Evolutionary conservation across 2,329 filamentous ascomycete genomes (phyloP).

Genomic region (Dendrostoma leiphaemia): DNA sequence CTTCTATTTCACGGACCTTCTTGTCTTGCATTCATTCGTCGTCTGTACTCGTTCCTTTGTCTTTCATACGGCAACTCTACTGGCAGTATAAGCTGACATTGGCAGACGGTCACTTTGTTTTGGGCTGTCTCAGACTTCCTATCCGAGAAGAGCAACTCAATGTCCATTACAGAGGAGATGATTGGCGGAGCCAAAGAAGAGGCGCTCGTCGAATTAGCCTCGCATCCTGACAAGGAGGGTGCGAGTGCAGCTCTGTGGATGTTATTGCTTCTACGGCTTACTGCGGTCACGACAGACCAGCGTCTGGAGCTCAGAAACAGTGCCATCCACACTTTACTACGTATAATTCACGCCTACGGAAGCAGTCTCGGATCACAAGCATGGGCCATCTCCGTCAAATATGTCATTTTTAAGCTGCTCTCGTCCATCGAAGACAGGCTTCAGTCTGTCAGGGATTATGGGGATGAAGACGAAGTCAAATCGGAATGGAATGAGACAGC

Average conservation of each 20-base stretch:
- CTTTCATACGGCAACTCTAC: conserved; percentile 23
- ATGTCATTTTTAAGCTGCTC: conserved; percentile 76
- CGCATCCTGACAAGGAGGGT: conserved; percentile 55
- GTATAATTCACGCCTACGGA: conserved; percentile 90
- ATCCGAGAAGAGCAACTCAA: conserved; percentile 55
- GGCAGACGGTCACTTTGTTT: conserved; percentile 79
- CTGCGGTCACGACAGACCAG: conserved; percentile 68
- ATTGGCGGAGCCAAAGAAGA: conserved; percentile 55
- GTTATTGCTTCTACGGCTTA: conserved; percentile 68
- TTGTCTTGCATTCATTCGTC: not conserved
- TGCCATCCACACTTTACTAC: conserved; percentile 84
- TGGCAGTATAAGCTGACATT: not conserved
- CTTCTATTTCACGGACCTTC: conserved; percentile 24
- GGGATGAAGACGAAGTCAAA: conserved; percentile 39
- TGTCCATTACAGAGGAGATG: conserved; percentile 57
- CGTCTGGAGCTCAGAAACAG: conserved; percentile 78
- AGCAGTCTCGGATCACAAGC: conserved; percentile 73
- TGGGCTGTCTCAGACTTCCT: conserved; percentile 94
- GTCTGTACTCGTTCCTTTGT: conserved; percentile 30
- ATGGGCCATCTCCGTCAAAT: conserved; percentile 81
- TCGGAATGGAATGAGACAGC: conserved; percentile 73
- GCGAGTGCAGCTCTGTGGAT: conserved; percentile 77
- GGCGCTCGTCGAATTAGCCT: conserved; percentile 56
- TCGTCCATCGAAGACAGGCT: conserved; percentile 64
- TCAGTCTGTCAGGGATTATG: conserved; percentile 33